Base-by-base conservation (phyloP, 2,329 filamentous ascomycete genomes). In the Stylonectria norvegica region DNA sequence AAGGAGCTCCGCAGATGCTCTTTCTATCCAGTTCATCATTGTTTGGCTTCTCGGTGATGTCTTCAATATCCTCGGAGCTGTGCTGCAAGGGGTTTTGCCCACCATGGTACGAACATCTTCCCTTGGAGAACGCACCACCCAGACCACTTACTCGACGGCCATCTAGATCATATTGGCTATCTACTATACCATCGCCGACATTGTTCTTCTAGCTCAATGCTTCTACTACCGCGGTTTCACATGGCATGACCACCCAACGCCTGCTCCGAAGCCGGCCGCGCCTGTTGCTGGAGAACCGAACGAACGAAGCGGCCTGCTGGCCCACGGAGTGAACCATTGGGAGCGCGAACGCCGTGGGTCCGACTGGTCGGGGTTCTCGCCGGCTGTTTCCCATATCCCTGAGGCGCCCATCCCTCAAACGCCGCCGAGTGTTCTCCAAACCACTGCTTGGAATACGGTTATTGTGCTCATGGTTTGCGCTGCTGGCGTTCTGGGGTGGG, bases 161-260 rank as follows among this genome's bases (percentile, higher is more conserved):
- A 11, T 31, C 14, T 36, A 83, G 80, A 83, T 88, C 47, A 95
- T 95, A 38, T 73, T 96, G n/a, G 90, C 90, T 10, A 78, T 95
- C 12, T 95, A 95, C 65, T 95, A 97, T 62, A 94, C 90, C 12
- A 75, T 95, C 25, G 89, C 89, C 45, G 91, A 97, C 59, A 78
- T 96, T 29, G 89, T 97, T 2, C 74, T 98, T 2, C 71, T 97
- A 0, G 76, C 73, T 1, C 93, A 98, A 67, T 95, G 88, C 65
- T 95, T 97, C 70, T 97, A 95, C 70, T 98, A 98, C 65, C 82
- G 87, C 37, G 90, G 90, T 4, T 93, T 95, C 52, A 82, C 79
- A 2, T 78, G 75, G 71, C 70, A 65, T 37, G 79, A 83, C 48
- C 69, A 79, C 40, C 65, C 75, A 11, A 58, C 66, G 6, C 60